Conservation (phyloP, 805 yeast genomes). For the Teunomyces atbi region DNA sequence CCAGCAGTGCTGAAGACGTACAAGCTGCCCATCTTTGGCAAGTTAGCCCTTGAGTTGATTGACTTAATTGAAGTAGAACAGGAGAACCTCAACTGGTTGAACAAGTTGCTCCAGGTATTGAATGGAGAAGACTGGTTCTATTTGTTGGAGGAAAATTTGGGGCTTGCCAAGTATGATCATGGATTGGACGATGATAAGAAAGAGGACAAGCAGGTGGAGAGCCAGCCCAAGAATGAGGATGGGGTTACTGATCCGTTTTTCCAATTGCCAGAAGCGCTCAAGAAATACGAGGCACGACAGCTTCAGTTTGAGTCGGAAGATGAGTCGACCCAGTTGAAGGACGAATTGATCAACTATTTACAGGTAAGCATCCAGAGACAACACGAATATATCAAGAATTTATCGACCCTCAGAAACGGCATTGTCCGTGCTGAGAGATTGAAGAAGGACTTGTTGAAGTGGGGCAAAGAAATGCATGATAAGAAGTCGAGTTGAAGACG, state of each 20-base stretch:
- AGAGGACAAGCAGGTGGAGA: conserved; percentile 12
- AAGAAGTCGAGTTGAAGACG: conserved; percentile 15
- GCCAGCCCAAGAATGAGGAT: conserved; percentile 48
- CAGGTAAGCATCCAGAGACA: conserved; percentile 48
- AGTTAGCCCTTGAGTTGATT: conserved; percentile 68
- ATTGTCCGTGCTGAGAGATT: conserved; percentile 75
- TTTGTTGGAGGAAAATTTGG: conserved; percentile 60
- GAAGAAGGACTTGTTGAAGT: conserved; percentile 64
- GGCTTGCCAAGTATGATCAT: conserved; percentile 69
- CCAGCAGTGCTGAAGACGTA: conserved; percentile 68
- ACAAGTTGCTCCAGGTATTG: conserved; percentile 71
- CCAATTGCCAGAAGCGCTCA: conserved; percentile 54
- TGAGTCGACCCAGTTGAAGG: conserved; percentile 59
- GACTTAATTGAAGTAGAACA: conserved; percentile 82
- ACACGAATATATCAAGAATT: conserved; percentile 81
- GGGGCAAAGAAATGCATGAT: conserved; percentile 85
- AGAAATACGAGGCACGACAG: conserved; percentile 29
- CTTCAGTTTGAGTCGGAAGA: conserved; percentile 20
- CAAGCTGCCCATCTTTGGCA: conserved; percentile 47
- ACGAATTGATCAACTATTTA: conserved; percentile 40
- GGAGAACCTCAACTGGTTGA: conserved; percentile 65
- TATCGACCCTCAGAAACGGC: conserved; percentile 71
- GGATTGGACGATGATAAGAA: conserved; percentile 36
- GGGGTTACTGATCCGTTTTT: conserved; percentile 48
- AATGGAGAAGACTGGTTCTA: conserved; percentile 84